These are phyloP conservation scores for Amniculicola lignicola DNA, from an alignment of 495 filamentous ascomycete species.

Conservation along the genomic window DNA sequence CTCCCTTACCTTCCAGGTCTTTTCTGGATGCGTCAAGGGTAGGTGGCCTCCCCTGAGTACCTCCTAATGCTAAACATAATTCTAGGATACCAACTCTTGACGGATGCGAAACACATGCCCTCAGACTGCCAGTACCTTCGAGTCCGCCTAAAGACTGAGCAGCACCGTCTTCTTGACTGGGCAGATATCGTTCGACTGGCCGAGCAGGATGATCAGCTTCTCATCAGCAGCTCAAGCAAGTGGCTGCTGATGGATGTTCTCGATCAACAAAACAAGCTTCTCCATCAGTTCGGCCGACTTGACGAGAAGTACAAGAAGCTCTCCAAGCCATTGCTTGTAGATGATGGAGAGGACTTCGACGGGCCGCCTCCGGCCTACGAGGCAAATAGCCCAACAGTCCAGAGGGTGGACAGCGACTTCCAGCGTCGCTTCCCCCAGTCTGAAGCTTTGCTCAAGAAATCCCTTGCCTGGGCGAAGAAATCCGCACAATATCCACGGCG, in stretches of 20 bases:
- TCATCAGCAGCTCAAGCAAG: slow-evolving; percentile 36
- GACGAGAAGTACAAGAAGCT: slow-evolving; percentile 36
- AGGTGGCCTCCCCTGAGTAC: neutral
- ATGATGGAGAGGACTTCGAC: slow-evolving; percentile 15
- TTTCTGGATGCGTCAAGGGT: slow-evolving; percentile 36
- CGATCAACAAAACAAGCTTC: slow-evolving; percentile 33
- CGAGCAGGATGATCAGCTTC: slow-evolving; percentile 31
- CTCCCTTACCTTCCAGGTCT: slow-evolving; percentile 37
- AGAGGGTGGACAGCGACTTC: slow-evolving; percentile 27
- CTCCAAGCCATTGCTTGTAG: slow-evolving; percentile 27
- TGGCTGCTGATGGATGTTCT: slow-evolving; percentile 33
- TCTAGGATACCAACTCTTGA: slow-evolving; percentile 36
- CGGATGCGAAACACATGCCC: slow-evolving; percentile 37
- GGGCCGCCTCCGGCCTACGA: slow-evolving; percentile 30
- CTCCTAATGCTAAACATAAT: neutral
- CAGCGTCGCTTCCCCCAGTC: slow-evolving; percentile 32
- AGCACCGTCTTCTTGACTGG: slow-evolving; percentile 38
- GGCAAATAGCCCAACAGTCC: slow-evolving; percentile 12
- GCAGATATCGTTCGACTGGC: slow-evolving; percentile 33
- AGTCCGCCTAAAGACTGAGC: slow-evolving; percentile 36
- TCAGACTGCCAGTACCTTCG: slow-evolving; percentile 33
- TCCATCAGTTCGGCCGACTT: slow-evolving; percentile 31
- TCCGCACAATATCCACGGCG: slow-evolving; percentile 19
- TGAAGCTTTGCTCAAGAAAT: slow-evolving; percentile 30
- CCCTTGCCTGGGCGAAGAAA: slow-evolving; percentile 27